These are phyloP conservation scores for Erodium moschatum DNA, from an alignment of 441 rosid genomes.

Conservation along the genomic window DNA sequence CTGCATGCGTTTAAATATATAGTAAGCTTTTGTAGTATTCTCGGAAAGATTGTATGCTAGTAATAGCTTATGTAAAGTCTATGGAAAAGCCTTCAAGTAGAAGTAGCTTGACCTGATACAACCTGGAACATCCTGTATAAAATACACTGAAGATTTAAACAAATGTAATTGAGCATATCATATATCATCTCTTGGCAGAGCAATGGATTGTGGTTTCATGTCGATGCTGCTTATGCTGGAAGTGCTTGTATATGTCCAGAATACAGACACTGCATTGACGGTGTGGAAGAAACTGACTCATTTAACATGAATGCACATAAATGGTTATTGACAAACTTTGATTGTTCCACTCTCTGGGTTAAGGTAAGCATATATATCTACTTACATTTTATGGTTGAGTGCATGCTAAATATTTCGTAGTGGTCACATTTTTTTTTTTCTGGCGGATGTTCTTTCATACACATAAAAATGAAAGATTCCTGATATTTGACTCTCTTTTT, in stretches of 20 bases:
- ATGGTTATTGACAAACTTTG: constrained; percentile 76
- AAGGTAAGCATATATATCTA: constrained; percentile 41
- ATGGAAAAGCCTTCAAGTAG: not conserved
- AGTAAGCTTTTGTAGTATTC: constrained; percentile 4
- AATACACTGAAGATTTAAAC: not conserved
- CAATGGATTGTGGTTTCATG: constrained; percentile 66
- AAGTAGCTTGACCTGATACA: not conserved
- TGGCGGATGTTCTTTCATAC: not conserved
- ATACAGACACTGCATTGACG: constrained; percentile 53
- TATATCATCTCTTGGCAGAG: constrained; percentile 32
- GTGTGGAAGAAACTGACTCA: constrained; percentile 78
- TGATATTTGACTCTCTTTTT: not conserved
- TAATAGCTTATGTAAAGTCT: not conserved
- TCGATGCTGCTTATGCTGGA: constrained; percentile 94
- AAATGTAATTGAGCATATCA: not conserved
- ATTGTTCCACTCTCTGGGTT: constrained; percentile 84
- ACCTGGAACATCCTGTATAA: not conserved
- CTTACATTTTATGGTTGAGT: not conserved
- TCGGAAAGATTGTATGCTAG: not conserved
- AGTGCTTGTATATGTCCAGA: constrained; percentile 86
- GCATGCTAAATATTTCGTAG: too few relatives aligned
- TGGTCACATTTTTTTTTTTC: not conserved
- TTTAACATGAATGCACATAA: constrained; percentile 87
- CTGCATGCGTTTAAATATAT: not conserved
- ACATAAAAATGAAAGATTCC: not conserved